Evolutionary conservation across 2,329 filamentous ascomycete species (phyloP).

Genomic region (Colletotrichum camelliae): DNA sequence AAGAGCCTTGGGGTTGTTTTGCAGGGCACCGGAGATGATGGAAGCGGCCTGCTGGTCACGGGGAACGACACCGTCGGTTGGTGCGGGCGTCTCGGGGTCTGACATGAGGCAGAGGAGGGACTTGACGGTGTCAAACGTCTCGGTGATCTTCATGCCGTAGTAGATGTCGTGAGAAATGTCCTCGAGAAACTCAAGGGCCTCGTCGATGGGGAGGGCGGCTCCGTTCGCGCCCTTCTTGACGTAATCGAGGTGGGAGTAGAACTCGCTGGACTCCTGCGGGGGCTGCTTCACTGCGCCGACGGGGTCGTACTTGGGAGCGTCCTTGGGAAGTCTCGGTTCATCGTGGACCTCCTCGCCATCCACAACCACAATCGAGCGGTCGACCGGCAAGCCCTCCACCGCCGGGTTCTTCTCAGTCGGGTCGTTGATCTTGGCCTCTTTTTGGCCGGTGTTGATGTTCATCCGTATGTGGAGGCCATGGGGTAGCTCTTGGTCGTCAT

Average conservation of each 20-base stretch:
- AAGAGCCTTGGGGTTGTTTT: conserved; percentile 70
- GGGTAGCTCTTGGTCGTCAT: conserved; percentile 69
- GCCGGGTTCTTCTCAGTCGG: conserved; percentile 54
- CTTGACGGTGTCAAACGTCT: conserved; percentile 57
- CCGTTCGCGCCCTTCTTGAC: conserved; percentile 26
- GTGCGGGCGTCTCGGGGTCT: conserved; percentile 28
- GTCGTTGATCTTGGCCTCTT: conserved; percentile 71
- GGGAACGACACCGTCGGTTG: conserved; percentile 31
- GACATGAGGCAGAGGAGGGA: conserved; percentile 63
- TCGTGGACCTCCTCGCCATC: conserved; percentile 47
- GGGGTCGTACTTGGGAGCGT: conserved; percentile 62
- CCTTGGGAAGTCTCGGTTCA: conserved; percentile 44
- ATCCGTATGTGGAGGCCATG: conserved; percentile 70
- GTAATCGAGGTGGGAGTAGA: conserved; percentile 23
- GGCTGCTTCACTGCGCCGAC: conserved; percentile 64
- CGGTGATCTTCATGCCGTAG: conserved; percentile 68
- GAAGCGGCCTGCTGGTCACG: conserved; percentile 60
- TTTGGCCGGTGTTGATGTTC: conserved; percentile 67
- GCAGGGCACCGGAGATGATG: conserved; percentile 62
- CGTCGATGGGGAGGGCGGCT: conserved; percentile 44
- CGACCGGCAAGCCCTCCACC: conserved; percentile 56
- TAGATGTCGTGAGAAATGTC: conserved; percentile 73
- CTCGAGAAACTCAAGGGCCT: conserved; percentile 61
- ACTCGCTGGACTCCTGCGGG: conserved; percentile 32
- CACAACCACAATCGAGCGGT: conserved; percentile 59